Base-by-base conservation (phyloP, 176 grass and related monocot genomes). In the Rhynchospora tenuis region DNA sequence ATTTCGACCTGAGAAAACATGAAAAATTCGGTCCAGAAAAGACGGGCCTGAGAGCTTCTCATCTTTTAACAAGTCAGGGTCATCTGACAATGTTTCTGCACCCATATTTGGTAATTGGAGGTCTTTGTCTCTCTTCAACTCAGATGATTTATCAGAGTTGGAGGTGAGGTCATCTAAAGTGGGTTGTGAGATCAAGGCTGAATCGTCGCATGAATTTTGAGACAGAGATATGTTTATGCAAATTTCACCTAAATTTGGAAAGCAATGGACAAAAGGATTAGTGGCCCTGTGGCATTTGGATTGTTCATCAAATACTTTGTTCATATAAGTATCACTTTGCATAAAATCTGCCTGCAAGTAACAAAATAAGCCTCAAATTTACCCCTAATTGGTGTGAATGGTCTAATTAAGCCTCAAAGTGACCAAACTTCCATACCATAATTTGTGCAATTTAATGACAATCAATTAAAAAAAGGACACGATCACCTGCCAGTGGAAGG, bases 131-230 rank as follows among this genome's bases (percentile, higher is more conserved):
- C 86, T 93, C 70, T 87, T 87, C 43, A 99, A 69, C 46, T 99
- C 96, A 31, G 79, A 29, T 54, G 93, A 93, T 86, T 89, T 99
- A 81, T 99, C 96, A 19, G 96, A 99, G 81, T 87, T 90, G 50
- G 96, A 95, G 5, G 87, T 50, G 23, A 93, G 69, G 50, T 99
- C 88, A 42, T 99, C 93, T 17, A 89, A 93, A 85, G 59, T 58
- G 38, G 65, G 86, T 38, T 83, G 91, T 29, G 76, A 44, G 47
- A 82, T 10, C 64, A 59, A 6, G 0, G 64, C 22, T 42, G 89
- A 83, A 83, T 92, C 89, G 61, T 99, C 89, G 3, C 83, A 68
- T 59, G 44, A 57, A 59, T 89, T 93, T 47, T 91, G 96, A 44
- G 86, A 90, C 28, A 99, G 83, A 62, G 76, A 92, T 59, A 93